Percentiles rank a stretch among this genome's conserved stretches.
Evolutionary conservation across 805 yeast species (phyloP).

Genomic region (Starmerella sp.): DNA sequence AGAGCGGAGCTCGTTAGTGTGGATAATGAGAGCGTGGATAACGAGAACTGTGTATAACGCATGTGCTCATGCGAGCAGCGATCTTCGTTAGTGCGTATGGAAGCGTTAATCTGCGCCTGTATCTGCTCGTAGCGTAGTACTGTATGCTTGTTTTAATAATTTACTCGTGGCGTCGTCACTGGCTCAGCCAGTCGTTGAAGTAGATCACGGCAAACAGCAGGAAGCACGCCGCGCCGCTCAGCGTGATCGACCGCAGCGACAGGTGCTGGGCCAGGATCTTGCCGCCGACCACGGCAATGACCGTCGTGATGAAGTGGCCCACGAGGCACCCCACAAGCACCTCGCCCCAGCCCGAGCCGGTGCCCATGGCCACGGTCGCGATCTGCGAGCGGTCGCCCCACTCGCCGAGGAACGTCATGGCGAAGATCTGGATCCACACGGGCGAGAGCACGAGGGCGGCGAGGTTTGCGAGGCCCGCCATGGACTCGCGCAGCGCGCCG

Average conservation of each 20-base stretch:
- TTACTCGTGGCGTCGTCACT: background rate
- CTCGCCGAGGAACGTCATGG: conserved; percentile 93
- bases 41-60: too few relatives aligned
- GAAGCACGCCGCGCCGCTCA: conserved; percentile 84
- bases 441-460: conserved; percentile 67
- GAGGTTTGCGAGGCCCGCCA: conserved; percentile 39
- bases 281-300: conserved; percentile 89
- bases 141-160: background rate
- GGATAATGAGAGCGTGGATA: too few relatives aligned
- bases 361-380: conserved; percentile 97
- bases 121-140: too few relatives aligned
- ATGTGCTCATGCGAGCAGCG: too few relatives aligned
- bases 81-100: too few relatives aligned
- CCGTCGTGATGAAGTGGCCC: conserved; percentile 84
- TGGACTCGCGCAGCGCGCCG: background rate
- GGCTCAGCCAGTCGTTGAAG: conserved; percentile 40
- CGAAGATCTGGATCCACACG: conserved; percentile 83
- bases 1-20: background rate
- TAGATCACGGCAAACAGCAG: conserved; percentile 71
- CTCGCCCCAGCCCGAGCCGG: conserved; percentile 83
- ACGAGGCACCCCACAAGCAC: conserved; percentile 80
- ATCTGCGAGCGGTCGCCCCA: conserved; percentile 99
- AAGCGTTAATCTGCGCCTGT: too few relatives aligned
- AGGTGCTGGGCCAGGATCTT: conserved; percentile 78
- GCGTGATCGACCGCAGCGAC: conserved; percentile 81